A percentile compares a stretch with the other conserved stretches of the same genome.
These are phyloP conservation scores for Colletotrichum simmondsii DNA, from an alignment of 2,329 filamentous ascomycete species.

Conservation along the genomic window DNA sequence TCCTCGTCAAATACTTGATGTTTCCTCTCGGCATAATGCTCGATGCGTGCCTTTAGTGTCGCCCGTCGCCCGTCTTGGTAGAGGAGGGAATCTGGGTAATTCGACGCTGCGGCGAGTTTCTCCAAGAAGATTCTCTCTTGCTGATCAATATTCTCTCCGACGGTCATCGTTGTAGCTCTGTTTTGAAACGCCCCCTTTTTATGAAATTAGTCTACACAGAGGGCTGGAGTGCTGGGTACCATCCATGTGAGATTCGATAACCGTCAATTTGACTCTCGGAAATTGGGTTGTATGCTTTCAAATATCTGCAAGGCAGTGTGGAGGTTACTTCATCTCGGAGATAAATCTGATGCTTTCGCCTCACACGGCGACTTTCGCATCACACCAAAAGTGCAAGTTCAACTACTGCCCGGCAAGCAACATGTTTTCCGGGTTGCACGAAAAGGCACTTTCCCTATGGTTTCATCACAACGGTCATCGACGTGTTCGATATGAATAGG, in stretches of 20 bases:
- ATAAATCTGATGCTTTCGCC: background rate
- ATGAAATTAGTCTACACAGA: too few relatives aligned
- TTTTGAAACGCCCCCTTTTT: background rate
- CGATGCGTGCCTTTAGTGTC: background rate
- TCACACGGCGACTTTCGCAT: background rate
- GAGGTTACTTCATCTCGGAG: background rate
- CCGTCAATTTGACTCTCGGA: too few relatives aligned
- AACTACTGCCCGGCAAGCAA: background rate
- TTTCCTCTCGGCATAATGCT: conserved; percentile 15
- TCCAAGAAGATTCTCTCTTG: background rate
- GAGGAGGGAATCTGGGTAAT: conserved; percentile 20
- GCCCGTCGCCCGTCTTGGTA: background rate
- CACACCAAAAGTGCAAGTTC: background rate
- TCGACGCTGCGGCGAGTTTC: conserved; percentile 12
- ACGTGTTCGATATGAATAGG: background rate
- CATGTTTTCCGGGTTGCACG: background rate
- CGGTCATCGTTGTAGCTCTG: background rate
- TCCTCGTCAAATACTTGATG: background rate
- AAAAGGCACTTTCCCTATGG: background rate
- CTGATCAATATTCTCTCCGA: too few relatives aligned
- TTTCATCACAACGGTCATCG: background rate
- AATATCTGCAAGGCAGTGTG: background rate
- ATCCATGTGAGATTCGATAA: too few relatives aligned
- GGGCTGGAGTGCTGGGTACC: too few relatives aligned
- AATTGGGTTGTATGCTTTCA: too few relatives aligned